Base-by-base conservation (phyloP, 2,329 filamentous ascomycete genomes). In the Alternaria sp. region DNA sequence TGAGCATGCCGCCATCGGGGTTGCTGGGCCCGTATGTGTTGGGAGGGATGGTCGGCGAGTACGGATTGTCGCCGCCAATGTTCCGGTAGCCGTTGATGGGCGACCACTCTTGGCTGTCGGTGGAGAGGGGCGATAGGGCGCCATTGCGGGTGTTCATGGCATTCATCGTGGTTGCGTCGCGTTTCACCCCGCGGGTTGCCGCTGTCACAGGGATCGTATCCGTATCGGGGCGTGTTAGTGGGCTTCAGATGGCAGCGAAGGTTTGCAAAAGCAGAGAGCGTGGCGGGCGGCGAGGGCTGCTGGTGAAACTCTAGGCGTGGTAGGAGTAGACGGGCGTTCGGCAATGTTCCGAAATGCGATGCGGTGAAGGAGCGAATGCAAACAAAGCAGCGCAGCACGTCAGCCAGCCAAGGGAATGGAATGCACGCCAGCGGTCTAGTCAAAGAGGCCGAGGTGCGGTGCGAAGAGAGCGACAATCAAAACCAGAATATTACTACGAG, bases 1-100 rank as follows among this genome's bases (percentile, higher is more conserved):
- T 79, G 84, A 86, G 89, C 73, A 83, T 79, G 68, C 74, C 74
- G 57, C 79, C 79, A 77, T 81, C 79, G 54, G 76, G 73, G 70
- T 70, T 74, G 59, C 69, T 75, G 68, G 78, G 70, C 44, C 76
- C 74, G 66, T 77, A 76, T 54, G 69, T 73, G 70, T 71, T 77
- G 25, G 77, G 72, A 8, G 76, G 78, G 47, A 79, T 67, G 50
- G 73, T 72, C 61, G 78, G 78, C 57, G 78, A 80, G 69, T 79
- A 80, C 6, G 78, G 77, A 61, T 76, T 79, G 68, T 80, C 78
- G 76, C 69, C 71, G 59, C 69, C 69, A 57, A 79, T 62, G 70
- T 74, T 76, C 62, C 74, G 74, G 72, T 80, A 80, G 69, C 76
- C 74, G 56, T 74, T 76, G 67, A 79, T 75, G 71, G 79, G 79